Base-by-base conservation (phyloP, 2,329 filamentous ascomycete genomes). In the Claviceps paspali region DNA sequence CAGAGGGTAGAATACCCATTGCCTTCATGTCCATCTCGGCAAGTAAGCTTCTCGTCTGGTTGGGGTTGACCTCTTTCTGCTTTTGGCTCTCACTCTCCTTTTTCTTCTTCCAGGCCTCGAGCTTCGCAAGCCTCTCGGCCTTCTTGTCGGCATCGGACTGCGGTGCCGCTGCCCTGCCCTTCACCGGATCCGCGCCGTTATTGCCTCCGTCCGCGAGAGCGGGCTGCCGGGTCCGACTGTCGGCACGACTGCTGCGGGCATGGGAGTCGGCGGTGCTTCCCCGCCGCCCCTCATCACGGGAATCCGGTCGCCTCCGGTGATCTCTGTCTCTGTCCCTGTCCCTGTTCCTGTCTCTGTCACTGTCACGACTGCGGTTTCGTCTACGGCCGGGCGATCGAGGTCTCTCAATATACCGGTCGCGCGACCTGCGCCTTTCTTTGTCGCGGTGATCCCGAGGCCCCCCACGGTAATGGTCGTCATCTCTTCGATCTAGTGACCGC, bases 31-130 rank as follows among this genome's bases (percentile, higher is more conserved):
- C 82, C 67, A 82, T 84, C 56, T 81, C 75, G 49, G 79, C 76
- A 39, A 81, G 63, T 38, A 85, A 70, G 48, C 71, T 81, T 47
- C 74, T 67, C 28, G 78, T 71, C 45, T 75, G 76, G 40, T 72
- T 73, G 29, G 73, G 65, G 37, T 74, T 75, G 31, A 77, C 68
- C 49, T 81, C 73, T 50, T 75, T 77, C 52, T 82, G 74, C 53
- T 83, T 83, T 44, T 71, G 72, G 48, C 79, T 79, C 47, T 79
- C 79, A 52, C 77, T 76, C 45, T 84, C 82, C 53, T 85, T 79
- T 60, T 87, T 88, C 59, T 85, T 82, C 61, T 94, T 94, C 87
- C 86, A 94, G 40, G 83, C 82, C 55, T 88, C 83, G 21, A 93
- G 62, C 53, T 84, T 87, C 21, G 83, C 83, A 30, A 86, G 67